Conservation (phyloP, 345 rosid species). For the Eucalyptus curtisii region DNA sequence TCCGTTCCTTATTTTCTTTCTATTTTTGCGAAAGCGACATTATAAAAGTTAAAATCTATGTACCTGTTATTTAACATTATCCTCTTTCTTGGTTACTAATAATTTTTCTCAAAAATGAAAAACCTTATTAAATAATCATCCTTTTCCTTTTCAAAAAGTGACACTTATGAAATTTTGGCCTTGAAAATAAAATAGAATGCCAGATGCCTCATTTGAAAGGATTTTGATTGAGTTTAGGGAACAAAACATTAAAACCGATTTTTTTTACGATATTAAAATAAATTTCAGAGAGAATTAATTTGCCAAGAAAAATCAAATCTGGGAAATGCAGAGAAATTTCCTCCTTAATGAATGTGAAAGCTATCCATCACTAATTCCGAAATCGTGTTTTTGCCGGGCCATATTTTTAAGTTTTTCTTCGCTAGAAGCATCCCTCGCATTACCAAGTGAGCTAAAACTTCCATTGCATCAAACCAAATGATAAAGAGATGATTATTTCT, state of each 20-base stretch:
- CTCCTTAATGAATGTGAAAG: no score
- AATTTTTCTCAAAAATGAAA: no score
- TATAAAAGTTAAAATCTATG: no score
- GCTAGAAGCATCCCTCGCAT: neutral
- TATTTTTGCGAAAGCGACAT: accelerated
- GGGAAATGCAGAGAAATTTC: no score
- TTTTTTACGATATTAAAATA: no score
- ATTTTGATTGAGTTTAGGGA: neutral
- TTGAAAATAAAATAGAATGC: no score
- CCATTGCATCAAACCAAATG: neutral
- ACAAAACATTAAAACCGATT: no score
- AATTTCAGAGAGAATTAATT: neutral
- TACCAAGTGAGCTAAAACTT: neutral
- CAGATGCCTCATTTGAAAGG: accelerated
- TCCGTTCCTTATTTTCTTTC: neutral
- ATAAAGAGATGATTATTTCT: neutral
- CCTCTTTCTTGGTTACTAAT: no score
- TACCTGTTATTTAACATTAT: accelerated
- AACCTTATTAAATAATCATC: neutral
- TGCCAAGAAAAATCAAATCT: neutral
- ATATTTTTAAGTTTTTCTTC: no score
- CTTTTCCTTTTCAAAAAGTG: accelerated
- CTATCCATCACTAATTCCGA: no score
- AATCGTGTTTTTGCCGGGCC: no score
- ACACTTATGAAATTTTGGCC: no score